A percentile compares a stretch with the other conserved stretches of the same genome.
phyloP scores from a whole-genome alignment of 73 alveolate species.

The Paramecium sonneborni region DNA sequence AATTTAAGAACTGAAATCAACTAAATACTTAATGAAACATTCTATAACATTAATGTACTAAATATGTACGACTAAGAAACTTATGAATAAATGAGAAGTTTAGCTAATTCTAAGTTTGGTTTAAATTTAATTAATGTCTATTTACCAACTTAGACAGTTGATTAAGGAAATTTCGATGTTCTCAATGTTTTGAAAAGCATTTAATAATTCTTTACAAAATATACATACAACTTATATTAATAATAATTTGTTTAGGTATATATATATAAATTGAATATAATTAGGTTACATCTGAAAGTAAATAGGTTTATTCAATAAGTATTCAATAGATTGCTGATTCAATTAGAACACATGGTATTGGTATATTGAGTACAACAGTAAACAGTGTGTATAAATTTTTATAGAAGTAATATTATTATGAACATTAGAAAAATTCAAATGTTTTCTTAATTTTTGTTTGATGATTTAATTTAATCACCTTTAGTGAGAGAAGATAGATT shows the following conservation, averaged over 20 bases:
- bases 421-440: conserved; percentile 70
- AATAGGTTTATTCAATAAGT: conserved; percentile 86
- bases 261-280: background rate
- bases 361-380: conserved; percentile 92
- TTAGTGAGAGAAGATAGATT: conserved; percentile 89
- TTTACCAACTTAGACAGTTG: conserved; percentile 94
- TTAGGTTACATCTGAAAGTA: conserved; percentile 83
- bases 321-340: conserved; percentile 88
- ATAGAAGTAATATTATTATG: conserved; percentile 70
- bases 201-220: conserved; percentile 81
- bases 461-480: conserved; percentile 91
- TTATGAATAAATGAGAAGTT: conserved; percentile 95
- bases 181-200: conserved; percentile 86
- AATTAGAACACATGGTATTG: conserved; percentile 97
- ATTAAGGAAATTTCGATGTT: conserved; percentile 94
- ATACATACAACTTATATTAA: conserved; percentile 93
- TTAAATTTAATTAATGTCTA: conserved; percentile 85
- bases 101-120: conserved; percentile 92
- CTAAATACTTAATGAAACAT: conserved; percentile 87
- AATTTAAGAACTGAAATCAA: conserved; percentile 88
- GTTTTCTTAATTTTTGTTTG: conserved; percentile 88
- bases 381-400: conserved; percentile 92
- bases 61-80: conserved; percentile 96
- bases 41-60: conserved; percentile 96
- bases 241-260: conserved; percentile 86